phyloP scores from a whole-genome alignment of 192 early-diverging fungal genomes.

The Podochytrium sp. region DNA sequence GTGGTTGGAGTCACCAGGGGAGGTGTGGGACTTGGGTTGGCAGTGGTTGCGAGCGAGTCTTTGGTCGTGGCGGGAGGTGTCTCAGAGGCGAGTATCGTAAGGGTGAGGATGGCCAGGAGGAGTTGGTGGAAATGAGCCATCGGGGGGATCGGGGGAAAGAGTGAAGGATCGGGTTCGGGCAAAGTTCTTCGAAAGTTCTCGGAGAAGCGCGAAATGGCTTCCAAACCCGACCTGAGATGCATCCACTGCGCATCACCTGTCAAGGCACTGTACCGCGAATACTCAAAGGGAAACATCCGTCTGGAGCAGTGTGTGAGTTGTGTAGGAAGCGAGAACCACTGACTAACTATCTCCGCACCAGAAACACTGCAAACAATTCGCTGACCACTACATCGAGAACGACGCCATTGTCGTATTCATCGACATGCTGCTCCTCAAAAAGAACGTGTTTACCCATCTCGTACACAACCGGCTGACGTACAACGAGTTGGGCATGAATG shows the following conservation, averaged over 20 bases:
- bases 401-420: constrained; percentile 88
- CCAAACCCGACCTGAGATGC: constrained; percentile 41
- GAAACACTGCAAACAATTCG: constrained; percentile 51
- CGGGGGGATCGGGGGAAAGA: too few species aligned
- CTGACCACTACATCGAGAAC: constrained; percentile 92
- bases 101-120: neutral
- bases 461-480: constrained; percentile 75
- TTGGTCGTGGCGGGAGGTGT: neutral
- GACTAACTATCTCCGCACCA: neutral
- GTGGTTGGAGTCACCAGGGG: neutral
- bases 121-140: too few species aligned
- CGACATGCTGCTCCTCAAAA: constrained; percentile 88
- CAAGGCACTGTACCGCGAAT: constrained; percentile 75
- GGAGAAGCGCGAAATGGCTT: too few species aligned
- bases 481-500: constrained; percentile 31
- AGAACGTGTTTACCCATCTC: constrained; percentile 84
- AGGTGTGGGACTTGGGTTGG: neutral
- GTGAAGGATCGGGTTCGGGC: too few species aligned
- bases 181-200: too few species aligned
- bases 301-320: constrained; percentile 75
- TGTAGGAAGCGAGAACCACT: too few species aligned
- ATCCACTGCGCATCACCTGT: constrained; percentile 78
- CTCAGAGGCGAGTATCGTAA: neutral
- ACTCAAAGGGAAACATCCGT: constrained; percentile 81
- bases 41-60: neutral